Base-by-base conservation (phyloP, 2,329 filamentous ascomycete genomes). In the Cercospora zeina region DNA sequence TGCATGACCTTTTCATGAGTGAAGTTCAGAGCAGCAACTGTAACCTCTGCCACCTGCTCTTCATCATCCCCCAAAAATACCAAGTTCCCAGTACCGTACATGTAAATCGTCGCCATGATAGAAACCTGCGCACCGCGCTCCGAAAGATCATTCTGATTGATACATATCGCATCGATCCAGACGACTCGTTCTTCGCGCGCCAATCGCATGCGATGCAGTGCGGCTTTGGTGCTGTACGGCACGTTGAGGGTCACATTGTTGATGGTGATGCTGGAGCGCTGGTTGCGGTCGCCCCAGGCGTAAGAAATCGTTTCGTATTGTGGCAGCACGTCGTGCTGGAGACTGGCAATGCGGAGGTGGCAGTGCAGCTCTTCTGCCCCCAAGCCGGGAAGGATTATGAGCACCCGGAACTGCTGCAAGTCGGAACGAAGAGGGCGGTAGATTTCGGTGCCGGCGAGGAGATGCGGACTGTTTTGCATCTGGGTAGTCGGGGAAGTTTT, bases 341-440 rank as follows among this genome's bases (percentile, higher is more conserved):
- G 54, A 24, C 54, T 56, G 30, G 37, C 54, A n/a, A 21, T 42
- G 2, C 27, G 1, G 4, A 45, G 13, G 9, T 42, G 37, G 24
- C 36, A 56, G 7, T 36, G 27, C 7, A 56, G 10, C n/a, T 42
- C 36, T 13, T 30, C 21, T 4, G n/a, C 13, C 8, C 9, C n/a
- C 0, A 11, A 19, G 11, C 39, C 30, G 8, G 54, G 37, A 9
- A 58, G 27, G 7, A 58, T 49, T 9, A 39, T 56, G 8, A 49
- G 54, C 27, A 49, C n/a, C 8, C 54, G 54, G n/a, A 49, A 49
- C 16, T 58, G 54, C 11, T 58, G 27, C 13, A 47, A 39, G 14
- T 58, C 54, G 14, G 54, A 21, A 24, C 54, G 49, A 21, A 49
- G 37, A 19, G 54, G 54, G 2, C 54, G 37, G 21, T 58, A 58